phyloP scores from a whole-genome alignment of 495 filamentous ascomycete species.

The Rhizodiscina lignyota region DNA sequence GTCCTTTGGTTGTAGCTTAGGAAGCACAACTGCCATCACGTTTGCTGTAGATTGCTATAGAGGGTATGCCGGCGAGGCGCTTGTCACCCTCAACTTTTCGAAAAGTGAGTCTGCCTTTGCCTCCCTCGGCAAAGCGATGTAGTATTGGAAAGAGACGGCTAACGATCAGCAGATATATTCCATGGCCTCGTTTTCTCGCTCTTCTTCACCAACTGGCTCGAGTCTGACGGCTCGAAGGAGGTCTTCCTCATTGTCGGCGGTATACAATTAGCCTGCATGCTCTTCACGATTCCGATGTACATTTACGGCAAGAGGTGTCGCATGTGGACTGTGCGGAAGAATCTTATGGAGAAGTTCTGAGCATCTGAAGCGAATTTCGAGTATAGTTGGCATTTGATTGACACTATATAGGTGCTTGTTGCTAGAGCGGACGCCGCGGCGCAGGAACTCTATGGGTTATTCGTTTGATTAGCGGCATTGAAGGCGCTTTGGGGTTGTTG shows the following conservation, averaged over 20 bases:
- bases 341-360: conserved; percentile 70
- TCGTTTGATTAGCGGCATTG: too few species aligned
- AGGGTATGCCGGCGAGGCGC: conserved; percentile 84
- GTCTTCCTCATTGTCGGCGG: conserved; percentile 75
- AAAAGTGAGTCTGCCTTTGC: conserved; percentile 44
- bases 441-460: too few species aligned
- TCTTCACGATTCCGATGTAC: conserved; percentile 82
- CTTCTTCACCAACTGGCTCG: conserved; percentile 80
- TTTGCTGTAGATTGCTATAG: conserved; percentile 90
- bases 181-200: conserved; percentile 82
- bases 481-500: too few species aligned
- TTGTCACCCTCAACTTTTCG: conserved; percentile 87
- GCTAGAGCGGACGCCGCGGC: too few species aligned
- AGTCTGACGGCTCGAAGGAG: conserved; percentile 52
- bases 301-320: conserved; percentile 83
- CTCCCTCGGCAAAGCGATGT: neutral
- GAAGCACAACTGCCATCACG: conserved; percentile 86
- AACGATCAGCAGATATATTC: conserved; percentile 62
- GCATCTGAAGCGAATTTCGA: too few species aligned
- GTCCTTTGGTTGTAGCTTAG: conserved; percentile 84
- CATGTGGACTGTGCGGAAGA: conserved; percentile 92
- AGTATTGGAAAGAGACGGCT: too few species aligned
- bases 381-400: too few species aligned
- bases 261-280: conserved; percentile 61
- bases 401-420: too few species aligned